phyloP scores from a whole-genome alignment of 805 yeast genomes.

The Ogataea degrootiae region DNA sequence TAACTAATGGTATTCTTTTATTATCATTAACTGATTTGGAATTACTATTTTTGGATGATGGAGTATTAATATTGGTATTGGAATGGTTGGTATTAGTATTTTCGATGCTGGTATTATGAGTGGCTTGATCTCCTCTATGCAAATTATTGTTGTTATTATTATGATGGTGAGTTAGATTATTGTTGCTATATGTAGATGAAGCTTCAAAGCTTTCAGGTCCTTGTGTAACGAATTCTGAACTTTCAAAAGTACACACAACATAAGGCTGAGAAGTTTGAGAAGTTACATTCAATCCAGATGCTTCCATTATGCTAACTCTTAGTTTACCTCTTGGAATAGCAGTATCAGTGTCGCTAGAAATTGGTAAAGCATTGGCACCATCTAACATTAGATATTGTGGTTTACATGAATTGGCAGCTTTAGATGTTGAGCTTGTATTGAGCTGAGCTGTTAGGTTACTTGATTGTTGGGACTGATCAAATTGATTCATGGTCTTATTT shows the following conservation, averaged over 20 bases:
- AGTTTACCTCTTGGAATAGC: slow-evolving; percentile 73
- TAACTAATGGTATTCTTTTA: slow-evolving; percentile 24
- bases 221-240: slow-evolving; percentile 82
- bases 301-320: slow-evolving; percentile 76
- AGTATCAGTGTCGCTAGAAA: slow-evolving; percentile 21
- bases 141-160: not conserved
- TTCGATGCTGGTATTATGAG: slow-evolving; percentile 1
- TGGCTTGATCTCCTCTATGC: not conserved
- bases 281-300: slow-evolving; percentile 58
- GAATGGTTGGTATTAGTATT: not conserved
- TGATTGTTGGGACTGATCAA: slow-evolving; percentile 22
- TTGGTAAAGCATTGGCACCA: slow-evolving; percentile 13
- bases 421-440: slow-evolving; percentile 15
- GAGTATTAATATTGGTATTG: slow-evolving; percentile 2
- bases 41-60: not conserved
- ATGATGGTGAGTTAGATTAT: not conserved
- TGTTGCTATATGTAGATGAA: no score
- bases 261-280: slow-evolving; percentile 65
- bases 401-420: slow-evolving; percentile 2
- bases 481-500: slow-evolving; percentile 31
- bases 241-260: slow-evolving; percentile 87
- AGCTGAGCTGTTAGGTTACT: slow-evolving; percentile 22
- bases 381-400: slow-evolving; percentile 16
- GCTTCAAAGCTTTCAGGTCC: slow-evolving; percentile 54
- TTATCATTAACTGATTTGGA: slow-evolving; percentile 22